These are phyloP conservation scores for Aspergillus spinulosporus DNA, from an alignment of 2,329 filamentous ascomycete species.

Conservation along the genomic window DNA sequence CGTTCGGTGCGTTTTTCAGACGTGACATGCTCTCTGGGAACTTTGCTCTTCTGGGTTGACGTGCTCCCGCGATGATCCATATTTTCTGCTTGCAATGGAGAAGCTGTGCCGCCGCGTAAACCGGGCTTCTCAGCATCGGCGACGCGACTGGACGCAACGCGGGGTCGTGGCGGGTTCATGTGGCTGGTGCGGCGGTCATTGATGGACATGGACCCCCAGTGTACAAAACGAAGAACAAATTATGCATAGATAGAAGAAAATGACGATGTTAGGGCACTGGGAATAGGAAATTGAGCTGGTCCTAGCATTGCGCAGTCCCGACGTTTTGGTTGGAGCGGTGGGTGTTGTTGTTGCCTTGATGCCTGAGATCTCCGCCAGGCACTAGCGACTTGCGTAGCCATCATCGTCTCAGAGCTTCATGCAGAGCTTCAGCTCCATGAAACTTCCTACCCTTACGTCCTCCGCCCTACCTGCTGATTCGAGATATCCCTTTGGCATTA, in stretches of 20 bases:
- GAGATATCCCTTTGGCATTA: background rate
- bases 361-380: constrained; percentile 34
- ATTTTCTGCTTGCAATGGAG: constrained; percentile 32
- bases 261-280: background rate
- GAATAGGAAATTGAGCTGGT: constrained; percentile 2
- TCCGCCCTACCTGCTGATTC: constrained; percentile 1
- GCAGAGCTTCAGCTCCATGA: constrained; percentile 27
- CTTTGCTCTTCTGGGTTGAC: constrained; percentile 33
- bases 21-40: constrained; percentile 37
- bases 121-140: constrained; percentile 32
- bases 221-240: constrained; percentile 21
- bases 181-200: constrained; percentile 43
- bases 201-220: constrained; percentile 38
- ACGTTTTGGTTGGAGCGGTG: constrained; percentile 13
- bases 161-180: constrained; percentile 41
- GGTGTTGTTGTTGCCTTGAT: constrained; percentile 19
- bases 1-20: constrained; percentile 45
- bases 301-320: constrained; percentile 4
- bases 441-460: constrained; percentile 8
- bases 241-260: constrained; percentile 24
- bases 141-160: constrained; percentile 44
- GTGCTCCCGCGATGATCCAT: constrained; percentile 37
- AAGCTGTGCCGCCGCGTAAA: constrained; percentile 30
- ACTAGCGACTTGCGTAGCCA: constrained; percentile 38
- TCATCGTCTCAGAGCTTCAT: constrained; percentile 35